Conservation (phyloP, 2,329 filamentous ascomycete genomes). For the Arthrocladium fulminans region DNA sequence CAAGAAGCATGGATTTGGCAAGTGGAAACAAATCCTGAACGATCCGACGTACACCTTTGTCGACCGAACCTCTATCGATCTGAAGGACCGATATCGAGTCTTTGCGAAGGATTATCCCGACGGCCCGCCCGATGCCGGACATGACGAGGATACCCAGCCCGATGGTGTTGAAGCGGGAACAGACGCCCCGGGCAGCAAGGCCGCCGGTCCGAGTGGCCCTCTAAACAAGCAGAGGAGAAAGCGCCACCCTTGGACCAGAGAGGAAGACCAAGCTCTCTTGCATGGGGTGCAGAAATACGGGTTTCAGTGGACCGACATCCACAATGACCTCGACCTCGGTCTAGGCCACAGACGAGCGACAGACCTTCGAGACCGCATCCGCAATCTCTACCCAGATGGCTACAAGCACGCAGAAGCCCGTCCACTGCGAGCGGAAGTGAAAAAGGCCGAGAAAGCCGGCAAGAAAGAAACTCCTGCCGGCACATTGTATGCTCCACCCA, state of each 20-base stretch:
- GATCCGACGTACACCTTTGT: slow-evolving; percentile 48
- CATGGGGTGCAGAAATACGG: slow-evolving; percentile 52
- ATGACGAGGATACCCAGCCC: slow-evolving; percentile 20
- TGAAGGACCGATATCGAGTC: slow-evolving; percentile 53
- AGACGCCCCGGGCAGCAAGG: not conserved
- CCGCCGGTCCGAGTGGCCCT: not conserved
- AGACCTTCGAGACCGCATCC: slow-evolving; percentile 54
- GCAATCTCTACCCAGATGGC: slow-evolving; percentile 49
- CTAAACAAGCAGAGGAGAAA: slow-evolving; percentile 34
- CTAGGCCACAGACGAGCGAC: slow-evolving; percentile 46
- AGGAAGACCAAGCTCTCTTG: slow-evolving; percentile 51
- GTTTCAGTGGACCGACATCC: slow-evolving; percentile 52
- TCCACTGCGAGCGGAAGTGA: slow-evolving; percentile 19
- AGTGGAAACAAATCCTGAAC: slow-evolving; percentile 55
- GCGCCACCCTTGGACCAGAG: slow-evolving; percentile 46
- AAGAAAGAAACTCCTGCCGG: slow-evolving; percentile 8
- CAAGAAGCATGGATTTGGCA: slow-evolving; percentile 53
- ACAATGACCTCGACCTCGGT: slow-evolving; percentile 45
- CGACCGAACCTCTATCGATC: slow-evolving; percentile 50
- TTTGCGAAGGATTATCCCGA: slow-evolving; percentile 43
- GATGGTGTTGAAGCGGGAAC: slow-evolving; percentile 4
- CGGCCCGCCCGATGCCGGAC: slow-evolving; percentile 17
- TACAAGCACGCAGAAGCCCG: slow-evolving; percentile 43
- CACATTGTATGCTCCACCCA: not conserved
- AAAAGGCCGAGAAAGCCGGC: slow-evolving; percentile 15